Conservation (phyloP, 2,329 filamentous ascomycete genomes). For the Daldinia eschscholtzii region DNA sequence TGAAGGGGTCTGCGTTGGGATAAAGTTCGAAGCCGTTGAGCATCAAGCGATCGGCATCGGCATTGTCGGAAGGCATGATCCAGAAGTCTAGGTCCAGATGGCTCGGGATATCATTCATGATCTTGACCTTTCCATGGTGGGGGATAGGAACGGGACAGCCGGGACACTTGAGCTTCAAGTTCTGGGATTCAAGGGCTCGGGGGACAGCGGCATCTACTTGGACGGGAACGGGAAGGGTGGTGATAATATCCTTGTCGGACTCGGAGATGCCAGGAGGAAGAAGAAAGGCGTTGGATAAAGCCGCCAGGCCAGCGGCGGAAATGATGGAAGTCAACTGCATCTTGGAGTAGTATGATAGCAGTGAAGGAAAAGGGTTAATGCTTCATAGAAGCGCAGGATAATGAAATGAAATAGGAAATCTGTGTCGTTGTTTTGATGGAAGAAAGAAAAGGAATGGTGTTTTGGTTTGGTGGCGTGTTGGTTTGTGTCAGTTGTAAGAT, state of each 20-base stretch:
- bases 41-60: conserved; percentile 62
- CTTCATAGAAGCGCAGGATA: conserved; percentile 39
- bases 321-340: conserved; percentile 54
- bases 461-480: conserved; percentile 32
- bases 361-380: conserved; percentile 29
- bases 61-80: conserved; percentile 60
- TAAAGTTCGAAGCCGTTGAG: conserved; percentile 74
- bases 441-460: conserved; percentile 29
- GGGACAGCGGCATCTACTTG: conserved; percentile 36
- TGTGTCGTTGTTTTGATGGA: conserved; percentile 36
- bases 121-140: conserved; percentile 36
- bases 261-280: conserved; percentile 50
- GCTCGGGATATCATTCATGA: conserved; percentile 53
- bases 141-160: conserved; percentile 48
- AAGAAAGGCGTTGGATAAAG: conserved; percentile 52
- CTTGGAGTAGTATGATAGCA: conserved; percentile 28
- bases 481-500: conserved; percentile 26
- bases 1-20: conserved; percentile 63
- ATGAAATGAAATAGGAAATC: conserved; percentile 25
- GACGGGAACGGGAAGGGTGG: conserved; percentile 49
- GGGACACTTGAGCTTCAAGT: conserved; percentile 50
- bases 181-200: conserved; percentile 42
- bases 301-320: conserved; percentile 54
- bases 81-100: conserved; percentile 67
- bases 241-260: conserved; percentile 45